phyloP scores from a whole-genome alignment of 2,329 filamentous ascomycete genomes.

The Colletotrichum karsti region DNA sequence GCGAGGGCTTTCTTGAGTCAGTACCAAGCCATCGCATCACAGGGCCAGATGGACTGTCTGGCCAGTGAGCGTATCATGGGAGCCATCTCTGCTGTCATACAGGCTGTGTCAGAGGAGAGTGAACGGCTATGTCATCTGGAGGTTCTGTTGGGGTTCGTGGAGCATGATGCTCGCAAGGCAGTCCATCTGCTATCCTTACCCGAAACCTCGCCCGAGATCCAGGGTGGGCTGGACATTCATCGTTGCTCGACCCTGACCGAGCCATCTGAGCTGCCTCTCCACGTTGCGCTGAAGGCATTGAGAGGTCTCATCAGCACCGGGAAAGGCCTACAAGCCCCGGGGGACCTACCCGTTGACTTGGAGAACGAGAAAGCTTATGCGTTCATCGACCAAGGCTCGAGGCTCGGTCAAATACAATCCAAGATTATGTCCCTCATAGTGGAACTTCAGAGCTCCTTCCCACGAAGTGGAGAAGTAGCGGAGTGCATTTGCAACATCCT shows the following conservation, averaged over 20 bases:
- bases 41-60: slow-evolving; percentile 69
- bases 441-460: slow-evolving; percentile 61
- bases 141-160: slow-evolving; percentile 68
- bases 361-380: slow-evolving; percentile 55
- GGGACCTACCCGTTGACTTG: slow-evolving; percentile 74
- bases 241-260: slow-evolving; percentile 10
- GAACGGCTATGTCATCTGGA: slow-evolving; percentile 52
- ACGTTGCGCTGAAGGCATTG: slow-evolving; percentile 64
- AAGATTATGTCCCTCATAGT: slow-evolving; percentile 57
- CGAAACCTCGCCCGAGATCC: slow-evolving; percentile 34
- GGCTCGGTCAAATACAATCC: slow-evolving; percentile 48
- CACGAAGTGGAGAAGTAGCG: slow-evolving; percentile 70
- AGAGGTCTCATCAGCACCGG: slow-evolving; percentile 76
- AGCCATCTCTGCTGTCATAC: slow-evolving; percentile 78
- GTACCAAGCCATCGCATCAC: slow-evolving; percentile 71
- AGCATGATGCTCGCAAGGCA: slow-evolving; percentile 56
- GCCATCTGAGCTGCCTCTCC: slow-evolving; percentile 52
- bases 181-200: slow-evolving; percentile 37
- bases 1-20: slow-evolving; percentile 75
- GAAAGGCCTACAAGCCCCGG: slow-evolving; percentile 74
- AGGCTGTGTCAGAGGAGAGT: slow-evolving; percentile 63
- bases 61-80: slow-evolving; percentile 79
- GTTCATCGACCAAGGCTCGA: slow-evolving; percentile 28
- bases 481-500: slow-evolving; percentile 78
- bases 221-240: not conserved